Base-by-base conservation (phyloP, 345 rosid genomes). In the Gynandropsis gynandra region DNA sequence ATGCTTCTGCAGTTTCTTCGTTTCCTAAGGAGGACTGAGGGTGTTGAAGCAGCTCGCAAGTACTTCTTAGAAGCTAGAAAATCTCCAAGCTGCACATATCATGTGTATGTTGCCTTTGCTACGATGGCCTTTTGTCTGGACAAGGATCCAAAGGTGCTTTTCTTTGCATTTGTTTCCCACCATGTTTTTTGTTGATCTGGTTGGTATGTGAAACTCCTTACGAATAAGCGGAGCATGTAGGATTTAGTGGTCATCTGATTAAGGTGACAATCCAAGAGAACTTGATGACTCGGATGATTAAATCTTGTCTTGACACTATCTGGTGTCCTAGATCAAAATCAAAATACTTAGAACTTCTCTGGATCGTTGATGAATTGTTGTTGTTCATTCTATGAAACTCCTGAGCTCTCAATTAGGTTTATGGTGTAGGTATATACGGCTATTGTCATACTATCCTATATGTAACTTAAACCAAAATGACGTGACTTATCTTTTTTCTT, bases 11-110 rank as follows among this genome's bases (percentile, higher is more conserved):
- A 90, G 98, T 90, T 76, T 59, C 79, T 90, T 59, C 89, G 89
- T 51, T 90, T 90, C 71, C 74, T 87, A 54, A 70, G 96, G 59
- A 80, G 96, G 63, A 84, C 74, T 21, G 96, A 90, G 71, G 98
- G 98, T 50, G 81, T 82, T 63, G 96, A 90, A 77, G 83, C 89
- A 61, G 95, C 96, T 58, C 95, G 95, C 53, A 90, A 90, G 78
- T 87, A 87, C 67, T 90, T 90, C 62, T 60, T 87, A 51, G 98
- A 87, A 51, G 82, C 87, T 51, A 80, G 79, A 58, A 87, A 90
- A 70, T 87, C 89, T 58, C 87, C 89, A 24, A 71, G 67, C 66
- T 90, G 85, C 68, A 73, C 95, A 14, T 82, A 84, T 63, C 98
- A 90, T 68, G 89, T 90, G 56, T 90, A 77, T 63, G 87, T 90